A percentile compares a stretch with the other conserved stretches of the same genome.
Conservation (phyloP, 2,329 filamentous ascomycete genomes). For the Fusarium pseudocircinatum region DNA sequence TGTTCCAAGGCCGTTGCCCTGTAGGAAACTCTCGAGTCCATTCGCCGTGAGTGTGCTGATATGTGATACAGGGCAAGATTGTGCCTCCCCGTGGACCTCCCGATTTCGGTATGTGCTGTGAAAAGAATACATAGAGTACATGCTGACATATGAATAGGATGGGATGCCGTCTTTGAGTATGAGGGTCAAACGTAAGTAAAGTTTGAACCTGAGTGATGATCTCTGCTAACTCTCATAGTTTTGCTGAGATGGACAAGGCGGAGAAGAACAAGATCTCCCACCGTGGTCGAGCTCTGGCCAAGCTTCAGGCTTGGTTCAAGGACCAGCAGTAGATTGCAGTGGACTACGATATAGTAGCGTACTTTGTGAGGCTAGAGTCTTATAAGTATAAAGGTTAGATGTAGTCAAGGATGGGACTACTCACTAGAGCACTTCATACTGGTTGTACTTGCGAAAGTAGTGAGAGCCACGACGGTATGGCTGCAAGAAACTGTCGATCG, state of each 20-base stretch:
- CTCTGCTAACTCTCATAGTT: constrained; percentile 54
- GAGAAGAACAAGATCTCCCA: constrained; percentile 95
- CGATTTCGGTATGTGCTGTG: constrained; percentile 73
- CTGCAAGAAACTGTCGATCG: constrained; percentile 62
- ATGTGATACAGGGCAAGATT: constrained; percentile 70
- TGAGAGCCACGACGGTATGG: constrained; percentile 76
- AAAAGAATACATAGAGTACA: neutral
- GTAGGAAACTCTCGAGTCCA: constrained; percentile 56
- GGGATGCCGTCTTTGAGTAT: constrained; percentile 97
- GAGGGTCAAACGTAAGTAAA: constrained; percentile 77
- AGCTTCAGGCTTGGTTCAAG: constrained; percentile 84
- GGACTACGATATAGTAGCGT: constrained; percentile 3
- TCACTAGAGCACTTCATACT: constrained; percentile 84
- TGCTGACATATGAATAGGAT: constrained; percentile 66
- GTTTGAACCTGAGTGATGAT: neutral
- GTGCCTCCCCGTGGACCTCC: constrained; percentile 83
- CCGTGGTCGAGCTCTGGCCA: constrained; percentile 84
- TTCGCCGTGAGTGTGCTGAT: neutral
- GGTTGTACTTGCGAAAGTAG: constrained; percentile 75
- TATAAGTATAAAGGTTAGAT: constrained; percentile 7
- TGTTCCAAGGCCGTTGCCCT: constrained; percentile 91
- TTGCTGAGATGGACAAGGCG: constrained; percentile 92
- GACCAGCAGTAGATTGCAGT: constrained; percentile 43
- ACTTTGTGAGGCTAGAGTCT: constrained; percentile 28
- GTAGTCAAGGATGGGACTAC: constrained; percentile 39